Percentiles rank a stretch among this genome's conserved stretches.
These are phyloP conservation scores for Cucumis hystrix DNA, from an alignment of 306 rosid species.

Conservation along the genomic window DNA sequence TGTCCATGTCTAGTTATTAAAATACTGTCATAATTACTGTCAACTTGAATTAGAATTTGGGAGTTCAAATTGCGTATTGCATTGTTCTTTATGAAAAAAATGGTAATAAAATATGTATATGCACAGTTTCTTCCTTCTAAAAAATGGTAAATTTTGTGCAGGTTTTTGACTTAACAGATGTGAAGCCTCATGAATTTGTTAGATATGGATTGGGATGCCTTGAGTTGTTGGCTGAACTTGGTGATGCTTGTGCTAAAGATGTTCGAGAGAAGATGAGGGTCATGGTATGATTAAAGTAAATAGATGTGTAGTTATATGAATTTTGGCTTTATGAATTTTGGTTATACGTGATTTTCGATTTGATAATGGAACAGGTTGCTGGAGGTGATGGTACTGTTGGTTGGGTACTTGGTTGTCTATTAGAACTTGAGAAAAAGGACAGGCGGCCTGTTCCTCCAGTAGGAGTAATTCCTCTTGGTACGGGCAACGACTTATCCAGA, in stretches of 20 bases:
- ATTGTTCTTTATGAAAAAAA: not conserved
- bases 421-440: conserved; percentile 37
- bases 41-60: not conserved
- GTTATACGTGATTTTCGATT: conserved; percentile 4
- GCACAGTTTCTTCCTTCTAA: not conserved
- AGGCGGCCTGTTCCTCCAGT: conserved; percentile 77
- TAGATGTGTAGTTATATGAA: not conserved
- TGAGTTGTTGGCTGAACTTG: conserved; percentile 51
- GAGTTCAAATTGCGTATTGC: not conserved
- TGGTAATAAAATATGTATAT: not conserved
- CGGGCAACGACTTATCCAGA: conserved; percentile 92
- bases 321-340: not conserved
- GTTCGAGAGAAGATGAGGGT: conserved; percentile 69
- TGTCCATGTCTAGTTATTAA: not conserved
- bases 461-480: conserved; percentile 85
- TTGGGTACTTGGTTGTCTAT: conserved; percentile 90
- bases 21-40: not conserved
- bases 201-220: conserved; percentile 73
- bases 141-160: conserved; percentile 15
- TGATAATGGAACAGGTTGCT: conserved; percentile 69
- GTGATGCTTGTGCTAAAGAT: conserved; percentile 74
- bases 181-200: conserved; percentile 88
- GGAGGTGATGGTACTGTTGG: conserved; percentile 99
- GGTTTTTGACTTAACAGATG: conserved; percentile 81
- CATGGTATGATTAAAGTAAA: conserved; percentile 41